phyloP scores from a whole-genome alignment of 768 basidiomycete species.

The Pleurotus salmoneostramineus region DNA sequence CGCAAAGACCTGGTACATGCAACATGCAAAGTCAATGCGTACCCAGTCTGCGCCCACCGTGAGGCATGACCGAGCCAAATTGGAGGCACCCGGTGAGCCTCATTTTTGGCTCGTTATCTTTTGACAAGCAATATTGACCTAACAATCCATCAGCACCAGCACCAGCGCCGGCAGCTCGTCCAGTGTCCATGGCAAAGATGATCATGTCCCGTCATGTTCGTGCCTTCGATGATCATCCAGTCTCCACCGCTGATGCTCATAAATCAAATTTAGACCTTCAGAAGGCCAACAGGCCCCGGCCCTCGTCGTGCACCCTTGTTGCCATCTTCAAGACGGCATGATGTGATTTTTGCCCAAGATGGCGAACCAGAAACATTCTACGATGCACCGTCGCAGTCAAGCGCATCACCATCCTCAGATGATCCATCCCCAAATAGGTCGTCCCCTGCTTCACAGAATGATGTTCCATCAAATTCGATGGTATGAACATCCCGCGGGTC shows the following conservation, averaged over 20 bases:
- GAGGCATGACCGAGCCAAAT: not conserved
- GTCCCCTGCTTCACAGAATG: not conserved
- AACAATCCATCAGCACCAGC: constrained; percentile 21
- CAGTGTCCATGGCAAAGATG: constrained; percentile 47
- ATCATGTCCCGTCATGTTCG: constrained; percentile 51
- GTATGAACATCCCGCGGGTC: not conserved
- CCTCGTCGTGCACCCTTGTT: constrained; percentile 5
- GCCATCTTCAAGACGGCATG: constrained; percentile 4
- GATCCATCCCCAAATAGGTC: not conserved
- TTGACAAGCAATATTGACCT: too few relatives aligned
- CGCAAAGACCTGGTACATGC: constrained; percentile 12
- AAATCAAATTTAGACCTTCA: constrained; percentile 5
- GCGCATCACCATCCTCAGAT: not conserved
- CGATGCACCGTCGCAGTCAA: not conserved
- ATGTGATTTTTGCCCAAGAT: not conserved
- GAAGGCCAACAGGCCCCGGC: constrained; percentile 5
- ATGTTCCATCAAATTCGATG: not conserved
- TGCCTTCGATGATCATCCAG: not conserved
- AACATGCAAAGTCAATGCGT: constrained; percentile 13
- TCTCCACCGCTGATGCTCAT: not conserved
- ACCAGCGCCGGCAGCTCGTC: constrained; percentile 35
- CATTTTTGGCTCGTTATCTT: too few relatives aligned
- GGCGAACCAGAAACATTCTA: not conserved
- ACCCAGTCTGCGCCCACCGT: constrained; percentile 5
- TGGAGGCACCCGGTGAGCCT: too few relatives aligned